Base-by-base conservation (phyloP, 2,329 filamentous ascomycete genomes). In the Arachnomyces sp. region DNA sequence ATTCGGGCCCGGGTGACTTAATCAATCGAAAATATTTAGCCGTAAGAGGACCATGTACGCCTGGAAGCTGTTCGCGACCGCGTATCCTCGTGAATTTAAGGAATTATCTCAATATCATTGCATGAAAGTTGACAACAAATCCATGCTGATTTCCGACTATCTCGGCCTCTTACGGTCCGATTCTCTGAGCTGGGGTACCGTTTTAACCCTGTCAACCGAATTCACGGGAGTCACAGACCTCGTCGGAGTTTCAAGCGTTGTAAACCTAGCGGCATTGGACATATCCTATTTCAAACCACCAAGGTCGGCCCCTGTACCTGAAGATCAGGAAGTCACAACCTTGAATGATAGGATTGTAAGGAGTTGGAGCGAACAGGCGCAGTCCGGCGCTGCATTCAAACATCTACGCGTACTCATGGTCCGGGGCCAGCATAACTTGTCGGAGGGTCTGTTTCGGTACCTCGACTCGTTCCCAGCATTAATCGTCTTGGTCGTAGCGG, bases 11-110 rank as follows among this genome's bases (percentile, higher is more conserved):
- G 34, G 13, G 16, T 45, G 13, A 37, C 9, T 16, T 14, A 42
- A 31, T 31, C n/a, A 37, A 31, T 36, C 31, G 46, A 43, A 28
- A 38, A 44, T 29, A 13, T 42, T 9, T 35, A 66, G 62, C 43
- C 47, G 51, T 12, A 61, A 57, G 30, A 51, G 57, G 44, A 69
- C 62, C 15, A 47, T 67, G 18, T 53, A 66, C 38, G 61, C 65
- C 49, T 70, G 67, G 67, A 67, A 63, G 31, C 50, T 67, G n/a
- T 56, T 67, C 38, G 57, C 58, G 12, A 56, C 49, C 3, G 52
- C 46, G 13, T 69, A 68, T 48, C 58, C 61, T 7, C 30, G 38
- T 7, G 46, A 65, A 28, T 67, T 69, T 30, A 46, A 44, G 6
- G 25, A 51, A 14, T 15, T 55, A 13, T 40, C 50, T 4, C 51